Conservation (phyloP, 208 protist species). For the Endotrypanum monterogeii region DNA sequence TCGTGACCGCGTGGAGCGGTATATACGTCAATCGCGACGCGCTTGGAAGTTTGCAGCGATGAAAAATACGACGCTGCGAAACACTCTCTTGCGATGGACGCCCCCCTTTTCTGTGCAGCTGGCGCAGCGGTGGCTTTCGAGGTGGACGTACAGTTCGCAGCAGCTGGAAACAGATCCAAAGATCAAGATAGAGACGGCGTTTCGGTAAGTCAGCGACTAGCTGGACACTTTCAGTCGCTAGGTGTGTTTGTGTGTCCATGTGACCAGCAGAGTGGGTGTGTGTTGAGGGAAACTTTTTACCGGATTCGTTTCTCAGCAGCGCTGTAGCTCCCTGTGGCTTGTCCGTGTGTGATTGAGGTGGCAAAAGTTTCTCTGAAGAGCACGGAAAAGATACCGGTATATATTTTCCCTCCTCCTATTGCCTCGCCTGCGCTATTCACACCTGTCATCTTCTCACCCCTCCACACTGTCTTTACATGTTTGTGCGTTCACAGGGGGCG, state of each 20-base stretch:
- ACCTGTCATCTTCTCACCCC: background rate
- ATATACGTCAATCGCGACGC: conserved; percentile 86
- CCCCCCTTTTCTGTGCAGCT: conserved; percentile 47
- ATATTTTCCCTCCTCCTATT: too few species aligned
- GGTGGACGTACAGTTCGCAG: conserved; percentile 86
- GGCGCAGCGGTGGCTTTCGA: conserved; percentile 79
- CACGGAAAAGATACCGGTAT: too few species aligned
- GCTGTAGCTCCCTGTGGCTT: too few species aligned
- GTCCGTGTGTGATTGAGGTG: too few species aligned
- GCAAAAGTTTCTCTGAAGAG: too few species aligned
- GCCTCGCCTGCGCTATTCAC: background rate
- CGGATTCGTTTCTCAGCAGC: background rate
- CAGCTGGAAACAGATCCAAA: conserved; percentile 85
- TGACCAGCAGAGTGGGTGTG: background rate
- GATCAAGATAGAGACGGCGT: conserved; percentile 84
- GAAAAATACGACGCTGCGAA: conserved; percentile 43
- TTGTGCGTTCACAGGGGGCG: background rate
- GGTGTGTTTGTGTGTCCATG: background rate
- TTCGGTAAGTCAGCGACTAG: conserved; percentile 30
- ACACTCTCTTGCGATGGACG: conserved; percentile 48
- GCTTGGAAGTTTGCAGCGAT: conserved; percentile 67
- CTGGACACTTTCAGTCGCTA: background rate
- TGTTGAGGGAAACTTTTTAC: background rate
- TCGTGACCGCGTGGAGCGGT: conserved; percentile 82
- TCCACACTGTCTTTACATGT: background rate